These are phyloP conservation scores for Colletotrichum sp. DNA, from an alignment of 2,329 filamentous ascomycete species.

Conservation along the genomic window DNA sequence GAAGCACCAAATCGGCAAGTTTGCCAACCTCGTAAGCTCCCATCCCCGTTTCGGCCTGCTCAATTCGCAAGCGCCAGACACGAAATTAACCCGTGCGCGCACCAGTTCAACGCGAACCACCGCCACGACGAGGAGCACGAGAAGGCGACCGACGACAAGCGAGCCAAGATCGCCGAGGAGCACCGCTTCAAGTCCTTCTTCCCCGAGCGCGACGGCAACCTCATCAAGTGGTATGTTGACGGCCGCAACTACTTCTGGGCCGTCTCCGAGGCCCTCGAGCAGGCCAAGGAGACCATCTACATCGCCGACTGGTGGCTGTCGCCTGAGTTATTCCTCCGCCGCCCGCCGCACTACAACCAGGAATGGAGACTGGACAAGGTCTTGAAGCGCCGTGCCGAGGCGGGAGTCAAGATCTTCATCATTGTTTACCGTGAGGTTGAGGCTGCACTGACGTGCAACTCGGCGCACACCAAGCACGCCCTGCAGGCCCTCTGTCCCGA, in stretches of 20 bases:
- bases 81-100: not conserved
- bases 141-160: conserved; percentile 80
- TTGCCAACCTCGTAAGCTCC: conserved; percentile 61
- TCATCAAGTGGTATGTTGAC: conserved; percentile 97
- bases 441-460: conserved; percentile 88
- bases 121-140: conserved; percentile 95
- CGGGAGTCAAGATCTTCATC: conserved; percentile 92
- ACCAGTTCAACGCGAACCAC: conserved; percentile 82
- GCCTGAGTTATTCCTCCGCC: conserved; percentile 83
- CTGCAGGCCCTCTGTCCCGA: conserved; percentile 80
- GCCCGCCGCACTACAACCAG: conserved; percentile 82
- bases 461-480: conserved; percentile 88
- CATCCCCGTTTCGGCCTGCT: not conserved
- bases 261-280: conserved; percentile 87
- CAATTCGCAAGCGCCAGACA: not conserved
- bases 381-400: conserved; percentile 86
- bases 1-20: conserved; percentile 70
- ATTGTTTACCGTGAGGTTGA: conserved; percentile 90
- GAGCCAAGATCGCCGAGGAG: conserved; percentile 70
- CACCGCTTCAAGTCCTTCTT: conserved; percentile 93
- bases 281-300: conserved; percentile 91
- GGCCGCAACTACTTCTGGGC: conserved; percentile 95
- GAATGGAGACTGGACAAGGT: conserved; percentile 87
- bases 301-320: conserved; percentile 98
- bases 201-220: conserved; percentile 82